These are phyloP conservation scores for Microbotryum violaceum DNA, from an alignment of 1,284 basidiomycete species.

Conservation along the genomic window DNA sequence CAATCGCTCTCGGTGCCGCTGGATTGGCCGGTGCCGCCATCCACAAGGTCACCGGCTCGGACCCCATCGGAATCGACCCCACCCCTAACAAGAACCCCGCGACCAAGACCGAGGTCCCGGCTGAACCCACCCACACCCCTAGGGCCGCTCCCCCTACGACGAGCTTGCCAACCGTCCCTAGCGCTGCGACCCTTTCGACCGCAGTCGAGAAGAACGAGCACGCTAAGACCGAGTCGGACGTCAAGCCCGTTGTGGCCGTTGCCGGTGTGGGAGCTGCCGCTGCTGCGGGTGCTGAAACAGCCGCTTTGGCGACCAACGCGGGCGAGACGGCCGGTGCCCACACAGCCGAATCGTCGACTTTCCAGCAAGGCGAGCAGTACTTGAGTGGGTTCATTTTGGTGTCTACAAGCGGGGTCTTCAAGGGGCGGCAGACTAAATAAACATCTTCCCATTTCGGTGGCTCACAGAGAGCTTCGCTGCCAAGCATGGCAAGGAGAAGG, in stretches of 20 bases:
- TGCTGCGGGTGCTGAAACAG: not conserved
- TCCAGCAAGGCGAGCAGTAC: not conserved
- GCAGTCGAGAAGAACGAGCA: constrained; percentile 12
- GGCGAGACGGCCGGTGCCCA: not conserved
- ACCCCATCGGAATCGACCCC: no score
- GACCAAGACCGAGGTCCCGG: no score
- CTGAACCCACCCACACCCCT: no score
- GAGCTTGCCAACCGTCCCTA: not conserved
- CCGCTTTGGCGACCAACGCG: not conserved
- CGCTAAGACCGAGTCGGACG: not conserved
- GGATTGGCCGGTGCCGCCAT: not conserved
- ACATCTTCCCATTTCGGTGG: not conserved
- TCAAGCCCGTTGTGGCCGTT: constrained; percentile 2
- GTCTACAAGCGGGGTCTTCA: not conserved
- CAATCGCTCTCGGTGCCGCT: not conserved
- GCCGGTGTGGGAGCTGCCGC: constrained; percentile 2
- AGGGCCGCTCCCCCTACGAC: not conserved
- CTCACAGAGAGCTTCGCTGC: not conserved
- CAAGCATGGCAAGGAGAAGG: not conserved
- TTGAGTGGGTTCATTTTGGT: not conserved
- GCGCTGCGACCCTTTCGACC: constrained; percentile 7
- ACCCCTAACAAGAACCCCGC: no score
- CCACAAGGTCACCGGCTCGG: not conserved
- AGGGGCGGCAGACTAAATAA: not conserved
- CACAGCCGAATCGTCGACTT: not conserved